Evolutionary conservation across 805 yeast genomes (phyloP), one percentile per base, ranked within the genome.

Genomic region (Yamadazyma tumulicola): DNA sequence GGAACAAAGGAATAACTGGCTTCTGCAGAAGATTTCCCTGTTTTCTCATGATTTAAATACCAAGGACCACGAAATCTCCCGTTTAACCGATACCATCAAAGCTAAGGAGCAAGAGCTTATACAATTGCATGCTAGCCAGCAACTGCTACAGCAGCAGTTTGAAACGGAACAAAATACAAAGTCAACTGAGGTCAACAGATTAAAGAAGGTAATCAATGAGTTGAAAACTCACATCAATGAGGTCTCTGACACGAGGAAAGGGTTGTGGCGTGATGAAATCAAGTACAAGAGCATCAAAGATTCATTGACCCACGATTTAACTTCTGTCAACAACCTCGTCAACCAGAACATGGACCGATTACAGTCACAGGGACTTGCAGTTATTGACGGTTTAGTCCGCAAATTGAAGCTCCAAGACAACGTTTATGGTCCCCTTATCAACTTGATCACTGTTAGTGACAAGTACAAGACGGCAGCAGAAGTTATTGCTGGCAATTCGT

Each of bases 381-480:
- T 85, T 3, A 85, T 89, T 1, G 74, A 72, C 31, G 62, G 73
- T n/a, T 80, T 88, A 19, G 68, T 83, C 0, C 59, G 67, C 21
- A 70, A 72, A 35, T 59, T 88, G 29, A 78, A 77, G 6, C 55
- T 91, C 23, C 59, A 59, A 1, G 71, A 67, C 17, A 49, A 52
- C 3, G 94, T 87, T 7, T 79, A 75, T 57, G 98, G 98, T 0
- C 81, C 95, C 0, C 57, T 93, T 12, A 93, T 94, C 25, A 95
- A 88, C 43, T 64, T 93, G 20, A 82, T 93, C 34, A 72, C 72
- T 37, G 91, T 86, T 3, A 82, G 82, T 44, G 88, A 83, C 35
- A 85, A 85, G 49, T 89, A 86, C 52, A 81, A 81, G 51, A 73
- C 79, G 1, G 95, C 97, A 1, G 85, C 81, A 1, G 97, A 93